A percentile compares a stretch with the other conserved stretches of the same genome.
Evolutionary conservation across 768 basidiomycete genomes (phyloP).

Genomic region (Podaxis rugospora): DNA sequence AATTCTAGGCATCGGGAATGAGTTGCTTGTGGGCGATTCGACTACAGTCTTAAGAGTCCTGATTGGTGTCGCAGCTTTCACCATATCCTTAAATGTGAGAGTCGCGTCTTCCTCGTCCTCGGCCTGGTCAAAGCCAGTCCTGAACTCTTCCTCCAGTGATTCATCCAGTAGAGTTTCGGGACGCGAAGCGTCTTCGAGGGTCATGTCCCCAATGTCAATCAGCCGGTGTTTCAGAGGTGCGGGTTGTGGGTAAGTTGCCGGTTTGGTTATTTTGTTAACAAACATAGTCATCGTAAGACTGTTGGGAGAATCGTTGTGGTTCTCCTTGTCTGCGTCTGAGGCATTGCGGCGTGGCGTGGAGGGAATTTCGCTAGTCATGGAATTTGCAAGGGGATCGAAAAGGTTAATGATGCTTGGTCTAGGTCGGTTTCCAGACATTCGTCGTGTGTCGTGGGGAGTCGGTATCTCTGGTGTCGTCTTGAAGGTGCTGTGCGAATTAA

Average conservation of each 20-base stretch:
- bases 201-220: slow-evolving; percentile 47
- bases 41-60: slow-evolving; percentile 18
- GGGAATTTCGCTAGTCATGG: slow-evolving; percentile 14
- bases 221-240: slow-evolving; percentile 35
- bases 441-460: slow-evolving; percentile 11
- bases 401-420: slow-evolving; percentile 43
- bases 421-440: slow-evolving; percentile 31
- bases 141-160: slow-evolving; percentile 23
- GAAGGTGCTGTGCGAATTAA: neutral
- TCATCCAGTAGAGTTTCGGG: slow-evolving; percentile 27
- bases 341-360: slow-evolving; percentile 19
- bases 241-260: slow-evolving; percentile 17
- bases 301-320: slow-evolving; percentile 19
- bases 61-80: slow-evolving; percentile 30
- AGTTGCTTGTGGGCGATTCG: slow-evolving; percentile 15
- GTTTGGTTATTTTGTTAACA: slow-evolving; percentile 29
- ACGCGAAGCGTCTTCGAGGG: slow-evolving; percentile 30
- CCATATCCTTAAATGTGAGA: slow-evolving; percentile 29
- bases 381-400: slow-evolving; percentile 42
- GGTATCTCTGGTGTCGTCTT: neutral
- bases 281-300: slow-evolving; percentile 29
- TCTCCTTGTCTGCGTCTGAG: slow-evolving; percentile 45
- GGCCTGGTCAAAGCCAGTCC: slow-evolving; percentile 12
- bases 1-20: slow-evolving; percentile 27
- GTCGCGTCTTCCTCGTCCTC: slow-evolving; percentile 37